Evolutionary conservation across 1,284 basidiomycete genomes (phyloP).

Genomic region (Sporisorium scitamineum): DNA sequence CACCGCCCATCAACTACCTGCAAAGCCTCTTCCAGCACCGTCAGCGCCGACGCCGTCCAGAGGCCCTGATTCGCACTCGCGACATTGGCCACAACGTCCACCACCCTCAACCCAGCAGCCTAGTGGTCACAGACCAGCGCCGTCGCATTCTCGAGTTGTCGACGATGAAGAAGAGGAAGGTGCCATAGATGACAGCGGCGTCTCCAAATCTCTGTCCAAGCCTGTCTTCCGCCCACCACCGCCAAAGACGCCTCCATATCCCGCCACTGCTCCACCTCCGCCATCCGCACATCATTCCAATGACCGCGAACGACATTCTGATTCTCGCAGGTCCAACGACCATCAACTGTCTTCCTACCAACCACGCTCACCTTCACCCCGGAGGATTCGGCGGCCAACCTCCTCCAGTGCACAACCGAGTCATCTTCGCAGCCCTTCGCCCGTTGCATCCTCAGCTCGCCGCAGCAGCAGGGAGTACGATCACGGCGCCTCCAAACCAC

Average conservation of each 20-base stretch:
- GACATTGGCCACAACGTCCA: background rate
- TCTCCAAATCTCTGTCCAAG: background rate
- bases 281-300: background rate
- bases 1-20: background rate
- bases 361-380: slow-evolving; percentile 24
- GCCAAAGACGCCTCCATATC: slow-evolving; percentile 31
- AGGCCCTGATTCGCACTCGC: background rate
- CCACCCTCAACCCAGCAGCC: slow-evolving; percentile 4
- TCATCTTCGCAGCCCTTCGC: slow-evolving; percentile 31
- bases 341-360: slow-evolving; percentile 16
- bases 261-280: background rate
- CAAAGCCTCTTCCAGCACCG: background rate
- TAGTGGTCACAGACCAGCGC: background rate
- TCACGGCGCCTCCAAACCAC: background rate
- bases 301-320: slow-evolving; percentile 5
- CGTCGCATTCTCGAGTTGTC: background rate
- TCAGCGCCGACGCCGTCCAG: background rate
- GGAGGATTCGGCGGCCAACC: background rate
- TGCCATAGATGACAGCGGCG: slow-evolving; percentile 27
- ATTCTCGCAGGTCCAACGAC: background rate
- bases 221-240: slow-evolving; percentile 14
- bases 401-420: background rate
- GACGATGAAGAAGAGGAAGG: slow-evolving; percentile 49
- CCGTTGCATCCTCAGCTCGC: slow-evolving; percentile 8
- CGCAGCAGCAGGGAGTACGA: slow-evolving; percentile 9